Conservation (phyloP, 352 stramenopile species). For the Blastocystis sp. region DNA sequence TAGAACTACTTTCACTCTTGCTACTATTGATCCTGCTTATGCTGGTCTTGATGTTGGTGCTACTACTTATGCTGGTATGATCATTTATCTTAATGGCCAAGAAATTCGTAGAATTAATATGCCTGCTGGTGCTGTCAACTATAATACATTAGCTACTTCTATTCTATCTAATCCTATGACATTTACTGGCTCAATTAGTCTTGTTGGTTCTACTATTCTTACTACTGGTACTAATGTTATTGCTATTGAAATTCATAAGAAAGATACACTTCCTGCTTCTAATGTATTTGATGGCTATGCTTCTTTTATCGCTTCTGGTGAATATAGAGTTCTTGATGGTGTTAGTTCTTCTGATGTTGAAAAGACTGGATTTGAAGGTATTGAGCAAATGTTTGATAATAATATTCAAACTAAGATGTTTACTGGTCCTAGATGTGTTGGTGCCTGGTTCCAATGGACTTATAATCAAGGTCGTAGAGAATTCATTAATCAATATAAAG, state of each 20-base stretch:
- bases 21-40: no score
- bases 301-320: no score
- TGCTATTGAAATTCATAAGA: slow-evolving; percentile 28
- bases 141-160: neutral
- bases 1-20: slow-evolving; percentile 17
- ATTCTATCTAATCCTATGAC: slow-evolving; percentile 10
- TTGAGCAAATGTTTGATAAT: slow-evolving; percentile 27
- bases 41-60: slow-evolving; percentile 13
- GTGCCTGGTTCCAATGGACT: slow-evolving; percentile 21
- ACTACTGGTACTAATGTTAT: slow-evolving; percentile 10
- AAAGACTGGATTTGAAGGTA: neutral
- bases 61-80: neutral
- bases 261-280: no score
- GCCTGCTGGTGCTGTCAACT: neutral
- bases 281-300: no score
- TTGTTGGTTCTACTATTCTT: slow-evolving; percentile 14
- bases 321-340: slow-evolving; percentile 25
- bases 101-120: slow-evolving; percentile 25
- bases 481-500: slow-evolving; percentile 11
- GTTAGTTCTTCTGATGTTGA: slow-evolving; percentile 15
- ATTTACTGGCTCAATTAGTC: neutral
- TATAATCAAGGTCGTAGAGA: slow-evolving; percentile 28
- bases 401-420: slow-evolving; percentile 6
- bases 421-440: slow-evolving; percentile 25
- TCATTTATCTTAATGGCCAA: slow-evolving; percentile 19